phyloP scores from a whole-genome alignment of 2,329 filamentous ascomycete species.

The Apiospora phragmitis region DNA sequence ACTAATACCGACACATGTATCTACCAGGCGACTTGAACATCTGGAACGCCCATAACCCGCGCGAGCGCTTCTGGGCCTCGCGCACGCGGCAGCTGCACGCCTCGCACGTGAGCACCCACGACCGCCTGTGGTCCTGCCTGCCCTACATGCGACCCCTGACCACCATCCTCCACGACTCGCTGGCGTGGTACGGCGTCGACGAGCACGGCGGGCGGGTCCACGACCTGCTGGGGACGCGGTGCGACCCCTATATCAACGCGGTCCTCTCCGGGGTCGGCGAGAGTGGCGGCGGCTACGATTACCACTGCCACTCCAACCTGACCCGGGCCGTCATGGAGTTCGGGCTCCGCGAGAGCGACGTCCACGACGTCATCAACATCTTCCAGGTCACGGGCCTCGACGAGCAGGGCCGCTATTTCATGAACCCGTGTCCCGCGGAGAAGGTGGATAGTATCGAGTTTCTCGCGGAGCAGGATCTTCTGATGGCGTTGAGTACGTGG shows the following conservation, averaged over 20 bases:
- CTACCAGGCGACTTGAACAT: conserved; percentile 72
- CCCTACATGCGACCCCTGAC: conserved; percentile 75
- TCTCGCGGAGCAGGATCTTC: conserved; percentile 75
- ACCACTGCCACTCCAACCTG: conserved; percentile 82
- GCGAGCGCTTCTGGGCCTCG: conserved; percentile 80
- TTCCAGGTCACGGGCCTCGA: conserved; percentile 84
- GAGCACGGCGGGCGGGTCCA: conserved; percentile 68
- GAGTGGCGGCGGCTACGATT: conserved; percentile 66
- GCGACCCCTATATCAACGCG: conserved; percentile 80
- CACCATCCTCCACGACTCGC: conserved; percentile 69
- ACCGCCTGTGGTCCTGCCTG: conserved; percentile 76
- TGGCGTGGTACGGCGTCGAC: conserved; percentile 61
- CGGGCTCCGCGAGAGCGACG: conserved; percentile 70
- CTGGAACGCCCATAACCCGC: conserved; percentile 74
- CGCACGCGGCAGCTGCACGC: conserved; percentile 78
- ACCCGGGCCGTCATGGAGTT: conserved; percentile 69
- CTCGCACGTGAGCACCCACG: conserved; percentile 69
- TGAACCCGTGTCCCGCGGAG: conserved; percentile 62
- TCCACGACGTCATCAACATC: conserved; percentile 84
- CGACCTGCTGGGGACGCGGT: conserved; percentile 79
- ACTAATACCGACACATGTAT: not conserved
- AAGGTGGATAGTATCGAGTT: conserved; percentile 69
- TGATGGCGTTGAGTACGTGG: conserved; percentile 59
- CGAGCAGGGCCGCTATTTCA: conserved; percentile 72
- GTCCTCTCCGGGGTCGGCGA: conserved; percentile 49